Evolutionary conservation across 179 eudicot species (phyloP).

Genomic region (Dionaea muscipula): DNA sequence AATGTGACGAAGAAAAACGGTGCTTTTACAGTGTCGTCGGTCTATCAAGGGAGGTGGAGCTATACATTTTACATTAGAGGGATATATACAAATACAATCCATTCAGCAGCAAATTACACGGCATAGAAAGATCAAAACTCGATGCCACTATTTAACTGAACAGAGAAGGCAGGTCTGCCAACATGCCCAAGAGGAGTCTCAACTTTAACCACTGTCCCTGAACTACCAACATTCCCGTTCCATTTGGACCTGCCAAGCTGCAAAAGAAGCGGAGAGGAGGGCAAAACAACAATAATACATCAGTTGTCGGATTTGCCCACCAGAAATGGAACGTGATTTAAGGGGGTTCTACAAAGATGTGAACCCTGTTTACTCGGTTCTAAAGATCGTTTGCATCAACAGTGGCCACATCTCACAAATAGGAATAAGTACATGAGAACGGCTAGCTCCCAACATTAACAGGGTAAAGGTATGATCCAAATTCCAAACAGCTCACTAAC

Average conservation of each 20-base stretch:
- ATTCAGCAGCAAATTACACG: background rate
- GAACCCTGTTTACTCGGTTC: too few relatives aligned
- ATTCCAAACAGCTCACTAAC: too few relatives aligned
- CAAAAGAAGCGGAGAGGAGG: background rate
- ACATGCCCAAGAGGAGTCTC: conserved; percentile 66
- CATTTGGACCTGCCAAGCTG: conserved; percentile 95
- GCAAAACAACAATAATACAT: background rate
- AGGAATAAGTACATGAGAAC: too few relatives aligned
- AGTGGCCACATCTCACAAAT: too few relatives aligned
- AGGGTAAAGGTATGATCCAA: too few relatives aligned
- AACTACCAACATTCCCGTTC: conserved; percentile 80
- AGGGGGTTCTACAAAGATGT: too few relatives aligned
- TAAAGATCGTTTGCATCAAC: too few relatives aligned
- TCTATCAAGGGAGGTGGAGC: conserved; percentile 4
- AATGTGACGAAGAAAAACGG: background rate
- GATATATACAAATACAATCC: too few relatives aligned
- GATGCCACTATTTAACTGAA: conserved; percentile 76
- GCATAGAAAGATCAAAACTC: conserved; percentile 41
- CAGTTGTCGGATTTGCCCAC: conserved; percentile 13
- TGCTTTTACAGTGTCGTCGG: background rate
- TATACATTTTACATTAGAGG: conserved; percentile 23
- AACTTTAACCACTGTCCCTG: conserved; percentile 59
- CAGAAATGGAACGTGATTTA: too few relatives aligned
- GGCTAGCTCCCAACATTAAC: too few relatives aligned
- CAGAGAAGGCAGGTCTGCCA: conserved; percentile 63